phyloP scores from a whole-genome alignment of 2,329 filamentous ascomycete genomes.

The Penicillium polonicum region DNA sequence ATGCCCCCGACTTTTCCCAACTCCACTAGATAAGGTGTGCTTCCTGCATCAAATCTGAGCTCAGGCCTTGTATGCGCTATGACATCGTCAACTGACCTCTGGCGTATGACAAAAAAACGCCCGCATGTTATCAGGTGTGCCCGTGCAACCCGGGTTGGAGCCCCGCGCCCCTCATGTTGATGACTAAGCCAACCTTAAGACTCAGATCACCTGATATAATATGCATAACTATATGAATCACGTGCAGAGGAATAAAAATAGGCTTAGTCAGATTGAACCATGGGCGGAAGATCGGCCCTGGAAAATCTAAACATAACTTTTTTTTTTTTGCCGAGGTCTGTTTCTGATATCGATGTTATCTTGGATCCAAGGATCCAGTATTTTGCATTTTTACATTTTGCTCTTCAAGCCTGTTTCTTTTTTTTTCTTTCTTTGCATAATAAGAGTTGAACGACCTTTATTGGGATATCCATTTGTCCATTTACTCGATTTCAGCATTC shows the following conservation, averaged over 20 bases:
- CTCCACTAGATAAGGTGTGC: neutral
- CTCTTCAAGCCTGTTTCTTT: neutral
- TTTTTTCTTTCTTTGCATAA: neutral
- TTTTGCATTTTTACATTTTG: constrained; percentile 4
- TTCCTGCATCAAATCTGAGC: neutral
- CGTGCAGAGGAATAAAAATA: neutral
- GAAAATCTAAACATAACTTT: neutral
- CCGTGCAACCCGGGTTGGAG: neutral
- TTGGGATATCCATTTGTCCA: neutral
- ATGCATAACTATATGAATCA: neutral
- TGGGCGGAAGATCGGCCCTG: neutral
- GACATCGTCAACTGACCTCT: constrained; percentile 24
- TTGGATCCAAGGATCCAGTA: neutral
- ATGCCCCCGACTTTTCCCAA: neutral
- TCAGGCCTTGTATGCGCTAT: constrained; percentile 7
- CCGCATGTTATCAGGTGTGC: neutral
- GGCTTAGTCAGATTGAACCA: neutral
- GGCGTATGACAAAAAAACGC: constrained; percentile 6
- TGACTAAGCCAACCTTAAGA: neutral
- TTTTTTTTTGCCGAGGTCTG: constrained; percentile 19
- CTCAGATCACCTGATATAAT: neutral
- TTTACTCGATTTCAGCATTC: neutral
- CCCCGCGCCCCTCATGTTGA: neutral
- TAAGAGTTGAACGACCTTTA: neutral
- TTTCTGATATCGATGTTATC: constrained; percentile 6